Conservation (phyloP, 495 filamentous ascomycete genomes). For the Tuber brumale region DNA sequence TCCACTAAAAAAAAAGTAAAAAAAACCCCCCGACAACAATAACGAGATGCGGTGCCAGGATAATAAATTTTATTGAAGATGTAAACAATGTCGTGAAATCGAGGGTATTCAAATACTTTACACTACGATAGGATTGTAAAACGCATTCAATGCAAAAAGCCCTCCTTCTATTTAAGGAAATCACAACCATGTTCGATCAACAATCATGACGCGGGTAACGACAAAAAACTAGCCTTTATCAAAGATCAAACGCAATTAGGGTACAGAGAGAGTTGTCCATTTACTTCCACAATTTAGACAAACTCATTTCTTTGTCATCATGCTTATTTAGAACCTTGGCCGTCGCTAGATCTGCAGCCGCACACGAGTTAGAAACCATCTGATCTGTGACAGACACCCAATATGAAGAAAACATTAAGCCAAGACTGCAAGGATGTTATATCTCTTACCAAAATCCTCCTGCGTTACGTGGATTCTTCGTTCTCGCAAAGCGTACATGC, state of each 20-base stretch:
- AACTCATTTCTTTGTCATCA: conserved; percentile 90
- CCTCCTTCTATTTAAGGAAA: neutral
- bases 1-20: neutral
- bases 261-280: conserved; percentile 3
- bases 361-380: neutral
- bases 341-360: conserved; percentile 64
- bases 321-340: conserved; percentile 99
- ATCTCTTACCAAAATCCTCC: conserved; percentile 72
- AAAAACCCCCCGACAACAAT: neutral
- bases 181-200: neutral
- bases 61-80: no score
- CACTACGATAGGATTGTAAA: neutral
- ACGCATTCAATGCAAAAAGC: neutral
- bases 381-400: neutral
- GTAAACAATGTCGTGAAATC: neutral
- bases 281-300: conserved; percentile 92
- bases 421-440: neutral
- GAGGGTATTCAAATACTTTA: neutral
- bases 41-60: no score
- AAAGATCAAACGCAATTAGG: neutral
- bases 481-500: conserved; percentile 96
- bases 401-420: neutral
- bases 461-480: conserved; percentile 95
- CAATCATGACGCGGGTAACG: neutral
- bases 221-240: neutral